Evolutionary conservation across 352 stramenopile genomes (phyloP), one percentile per base, ranked within the genome.

Genomic region (Globisporangium recalcitrans): DNA sequence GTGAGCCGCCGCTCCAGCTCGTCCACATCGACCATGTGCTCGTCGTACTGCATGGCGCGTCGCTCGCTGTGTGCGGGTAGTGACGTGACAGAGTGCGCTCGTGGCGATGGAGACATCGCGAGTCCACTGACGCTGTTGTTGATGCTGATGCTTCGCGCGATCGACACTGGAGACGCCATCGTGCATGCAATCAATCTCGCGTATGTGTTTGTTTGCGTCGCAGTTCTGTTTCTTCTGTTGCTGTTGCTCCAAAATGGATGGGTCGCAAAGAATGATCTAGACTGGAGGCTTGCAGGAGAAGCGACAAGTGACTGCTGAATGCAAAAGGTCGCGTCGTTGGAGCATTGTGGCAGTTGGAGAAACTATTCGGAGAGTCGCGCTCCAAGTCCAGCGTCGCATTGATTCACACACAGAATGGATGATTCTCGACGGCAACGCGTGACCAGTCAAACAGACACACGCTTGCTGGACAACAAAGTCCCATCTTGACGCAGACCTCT

Each of bases 1-100:
- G 69, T 53, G 21, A 77, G 73, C 31, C 74, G 72, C 11, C 74
- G 65, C 64, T 83, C 74, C 4, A 83, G 63, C 58, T 83, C 74
- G 6, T 78, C 68, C 4, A 80, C n/a, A n/a, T 68, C 65, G 24
- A 83, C 67, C 19, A 77, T 19, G 53, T 83, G 74, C 64, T 83
- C 74, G 59, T 80, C 74, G 49, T 77, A 80, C 49, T 69, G 62
- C 60, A 67, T 70, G n/a, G 24, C 29, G 36, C 29, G 51, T 40
- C 26, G 49, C 4, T 49, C 47, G 19, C 27, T 29, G n/a, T 6
- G 62, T 24, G 53, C 21, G 7, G 60, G 52, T 13, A 67, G 27
- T 1, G 38, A n/a, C 4, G 32, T 22, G 22, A 46, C 27, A 1
- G 62, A 24, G 26, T n/a, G 22, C 0, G 38, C n/a, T 62, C 44